Conservation (phyloP, 1,139 yeast species). For the Hansenula anomala region DNA sequence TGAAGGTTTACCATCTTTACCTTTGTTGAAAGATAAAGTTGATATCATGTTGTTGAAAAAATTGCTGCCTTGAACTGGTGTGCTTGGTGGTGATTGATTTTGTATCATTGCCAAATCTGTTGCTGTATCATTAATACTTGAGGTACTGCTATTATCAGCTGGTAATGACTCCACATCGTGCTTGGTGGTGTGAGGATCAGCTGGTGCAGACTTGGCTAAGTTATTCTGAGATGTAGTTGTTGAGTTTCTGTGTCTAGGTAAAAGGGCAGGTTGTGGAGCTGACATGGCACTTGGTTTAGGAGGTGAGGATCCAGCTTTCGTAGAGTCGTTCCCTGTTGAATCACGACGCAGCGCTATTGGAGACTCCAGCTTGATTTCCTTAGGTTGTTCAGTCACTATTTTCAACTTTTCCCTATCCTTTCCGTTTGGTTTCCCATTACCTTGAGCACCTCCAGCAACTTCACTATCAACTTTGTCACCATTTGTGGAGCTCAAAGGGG, state of each 20-base stretch:
- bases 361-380: background rate
- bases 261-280: slow-evolving; percentile 8
- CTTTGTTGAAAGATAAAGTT: slow-evolving; percentile 9
- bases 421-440: background rate
- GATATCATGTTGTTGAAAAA: slow-evolving; percentile 17
- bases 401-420: background rate
- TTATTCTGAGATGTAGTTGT: background rate
- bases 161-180: slow-evolving; percentile 33
- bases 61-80: slow-evolving; percentile 8
- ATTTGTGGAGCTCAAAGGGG: background rate
- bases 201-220: slow-evolving; percentile 43
- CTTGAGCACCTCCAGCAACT: background rate
- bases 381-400: background rate
- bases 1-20: background rate
- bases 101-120: slow-evolving; percentile 12
- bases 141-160: slow-evolving; percentile 6
- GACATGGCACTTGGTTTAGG: background rate
- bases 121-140: slow-evolving; percentile 10
- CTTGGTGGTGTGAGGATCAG: slow-evolving; percentile 53
- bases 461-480: background rate
- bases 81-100: slow-evolving; percentile 7
- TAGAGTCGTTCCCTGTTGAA: background rate
- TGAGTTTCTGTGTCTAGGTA: slow-evolving; percentile 7
- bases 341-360: background rate
- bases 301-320: background rate